A percentile compares a stretch with the other conserved stretches of the same genome.
Evolutionary conservation across 192 early-diverging fungal species (phyloP).

Genomic region (Linnemannia elongata): DNA sequence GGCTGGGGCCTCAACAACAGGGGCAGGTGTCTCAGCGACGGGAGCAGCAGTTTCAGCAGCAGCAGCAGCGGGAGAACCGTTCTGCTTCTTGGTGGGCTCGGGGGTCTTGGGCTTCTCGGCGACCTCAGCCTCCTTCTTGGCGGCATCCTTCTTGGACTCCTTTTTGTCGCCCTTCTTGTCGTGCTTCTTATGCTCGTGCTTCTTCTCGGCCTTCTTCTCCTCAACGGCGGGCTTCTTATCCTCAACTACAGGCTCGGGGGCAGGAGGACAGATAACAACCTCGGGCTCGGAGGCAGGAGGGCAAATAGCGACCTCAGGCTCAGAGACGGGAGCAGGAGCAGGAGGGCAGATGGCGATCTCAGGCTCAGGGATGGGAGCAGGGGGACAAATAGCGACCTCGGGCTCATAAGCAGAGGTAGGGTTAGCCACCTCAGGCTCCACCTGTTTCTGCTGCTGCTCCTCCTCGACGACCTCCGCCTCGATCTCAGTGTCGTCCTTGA

Average conservation of each 20-base stretch:
- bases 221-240: conserved; percentile 42
- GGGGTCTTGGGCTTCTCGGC: conserved; percentile 30
- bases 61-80: conserved; percentile 29
- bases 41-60: conserved; percentile 40
- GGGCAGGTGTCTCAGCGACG: background rate
- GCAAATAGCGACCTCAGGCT: conserved; percentile 11
- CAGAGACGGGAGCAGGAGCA: background rate
- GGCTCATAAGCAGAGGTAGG: no score
- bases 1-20: conserved; percentile 23
- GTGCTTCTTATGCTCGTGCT: conserved; percentile 20
- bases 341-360: conserved; percentile 6
- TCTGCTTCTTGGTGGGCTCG: conserved; percentile 30
- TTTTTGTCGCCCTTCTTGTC: conserved; percentile 37
- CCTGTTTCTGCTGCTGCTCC: conserved; percentile 1
- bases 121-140: conserved; percentile 37
- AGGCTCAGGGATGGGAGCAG: conserved; percentile 22
- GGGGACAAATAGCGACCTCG: conserved; percentile 11
- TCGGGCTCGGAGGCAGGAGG: conserved; percentile 14
- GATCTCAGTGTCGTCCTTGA: conserved; percentile 86
- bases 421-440: conserved; percentile 3
- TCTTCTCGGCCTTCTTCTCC: conserved; percentile 35
- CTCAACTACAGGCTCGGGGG: conserved; percentile 34
- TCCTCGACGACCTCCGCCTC: conserved; percentile 28
- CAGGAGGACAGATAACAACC: conserved; percentile 16
- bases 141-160: conserved; percentile 30